phyloP scores from a whole-genome alignment of 805 yeast species.

The Myxozyma melibiosi region DNA sequence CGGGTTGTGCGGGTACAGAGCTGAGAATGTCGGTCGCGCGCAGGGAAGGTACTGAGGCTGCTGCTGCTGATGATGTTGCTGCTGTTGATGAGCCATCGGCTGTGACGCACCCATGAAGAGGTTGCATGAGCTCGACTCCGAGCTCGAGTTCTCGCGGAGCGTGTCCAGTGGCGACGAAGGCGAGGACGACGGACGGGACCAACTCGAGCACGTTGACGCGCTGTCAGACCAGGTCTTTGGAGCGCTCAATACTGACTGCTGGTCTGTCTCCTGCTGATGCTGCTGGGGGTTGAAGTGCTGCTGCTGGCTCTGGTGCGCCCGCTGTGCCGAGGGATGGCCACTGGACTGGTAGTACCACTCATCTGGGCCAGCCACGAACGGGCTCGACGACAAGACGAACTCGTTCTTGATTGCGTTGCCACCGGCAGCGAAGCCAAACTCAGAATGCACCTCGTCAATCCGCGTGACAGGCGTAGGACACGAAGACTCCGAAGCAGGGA shows the following conservation, averaged over 20 bases:
- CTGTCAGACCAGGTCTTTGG: slow-evolving; percentile 1
- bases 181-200: slow-evolving; percentile 3
- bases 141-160: background rate
- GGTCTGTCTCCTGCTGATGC: background rate
- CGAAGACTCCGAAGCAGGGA: background rate
- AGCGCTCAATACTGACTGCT: background rate
- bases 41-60: background rate
- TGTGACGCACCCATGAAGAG: too few relatives aligned
- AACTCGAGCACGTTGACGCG: slow-evolving; percentile 9
- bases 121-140: too few relatives aligned
- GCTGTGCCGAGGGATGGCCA: background rate
- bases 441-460: background rate
- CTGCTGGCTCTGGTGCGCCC: background rate
- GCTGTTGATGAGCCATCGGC: background rate
- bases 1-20: background rate
- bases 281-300: background rate
- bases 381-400: background rate
- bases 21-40: background rate
- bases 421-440: background rate
- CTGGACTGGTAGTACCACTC: background rate
- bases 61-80: background rate
- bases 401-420: background rate
- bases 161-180: slow-evolving; percentile 6
- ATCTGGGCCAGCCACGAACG: background rate
- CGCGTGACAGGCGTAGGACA: background rate